Conservation (phyloP, 345 rosid genomes). For the Rhodomyrtus tomentosa region DNA sequence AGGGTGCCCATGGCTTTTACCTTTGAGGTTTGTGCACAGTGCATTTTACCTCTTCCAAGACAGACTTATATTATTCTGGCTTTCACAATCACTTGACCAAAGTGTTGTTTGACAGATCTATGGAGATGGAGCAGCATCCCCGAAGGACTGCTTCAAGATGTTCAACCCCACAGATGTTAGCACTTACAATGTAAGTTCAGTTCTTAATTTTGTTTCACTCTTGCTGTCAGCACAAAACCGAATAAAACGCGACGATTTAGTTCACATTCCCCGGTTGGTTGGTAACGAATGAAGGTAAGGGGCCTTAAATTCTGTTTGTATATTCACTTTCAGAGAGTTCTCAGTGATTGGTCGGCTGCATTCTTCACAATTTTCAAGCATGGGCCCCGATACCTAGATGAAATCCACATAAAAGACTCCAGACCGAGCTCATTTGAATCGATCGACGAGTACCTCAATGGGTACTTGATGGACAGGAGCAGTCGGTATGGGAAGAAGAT, state of each 20-base stretch:
- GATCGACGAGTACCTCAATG: conserved; percentile 84
- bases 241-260: neutral
- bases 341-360: conserved; percentile 82
- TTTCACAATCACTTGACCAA: neutral
- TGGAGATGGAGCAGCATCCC: conserved; percentile 55
- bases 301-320: neutral
- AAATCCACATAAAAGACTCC: conserved; percentile 26
- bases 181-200: conserved; percentile 54
- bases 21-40: conserved; percentile 69
- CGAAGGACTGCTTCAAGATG: conserved; percentile 89
- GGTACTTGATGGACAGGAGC: conserved; percentile 79
- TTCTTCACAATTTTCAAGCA: conserved; percentile 61
- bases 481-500: conserved; percentile 73
- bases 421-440: conserved; percentile 55
- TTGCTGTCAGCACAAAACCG: neutral
- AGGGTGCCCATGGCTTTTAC: conserved; percentile 95
- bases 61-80: neutral
- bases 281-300: neutral
- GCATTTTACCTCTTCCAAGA: neutral
- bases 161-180: conserved; percentile 75
- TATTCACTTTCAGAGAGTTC: conserved; percentile 52
- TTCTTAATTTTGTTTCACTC: neutral
- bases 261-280: neutral
- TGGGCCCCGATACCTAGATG: conserved; percentile 34
- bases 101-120: conserved; percentile 46